A percentile compares a stretch with the other conserved stretches of the same genome.
Conservation (phyloP, 1,139 yeast species). For the Blastobotrys apis region DNA sequence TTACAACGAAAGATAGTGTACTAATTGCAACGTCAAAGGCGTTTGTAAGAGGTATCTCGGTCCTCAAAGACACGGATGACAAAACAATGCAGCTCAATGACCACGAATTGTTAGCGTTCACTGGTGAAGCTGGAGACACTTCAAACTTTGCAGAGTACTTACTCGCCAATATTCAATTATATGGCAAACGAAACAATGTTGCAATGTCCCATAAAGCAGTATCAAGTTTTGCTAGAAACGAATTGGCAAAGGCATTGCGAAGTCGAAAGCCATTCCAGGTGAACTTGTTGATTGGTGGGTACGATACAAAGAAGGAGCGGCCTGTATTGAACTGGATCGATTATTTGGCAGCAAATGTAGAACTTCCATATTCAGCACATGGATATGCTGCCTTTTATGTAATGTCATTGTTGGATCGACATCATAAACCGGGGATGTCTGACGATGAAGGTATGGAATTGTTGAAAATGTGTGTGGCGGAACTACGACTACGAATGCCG, state of each 20-base stretch:
- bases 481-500: slow-evolving; percentile 85
- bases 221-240: slow-evolving; percentile 83
- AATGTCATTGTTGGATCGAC: slow-evolving; percentile 84
- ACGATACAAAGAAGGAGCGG: slow-evolving; percentile 54
- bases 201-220: slow-evolving; percentile 70
- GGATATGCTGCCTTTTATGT: slow-evolving; percentile 97
- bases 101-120: slow-evolving; percentile 78
- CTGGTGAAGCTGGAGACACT: slow-evolving; percentile 97
- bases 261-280: slow-evolving; percentile 94
- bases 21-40: slow-evolving; percentile 91
- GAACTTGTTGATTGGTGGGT: slow-evolving; percentile 83
- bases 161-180: slow-evolving; percentile 87
- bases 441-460: slow-evolving; percentile 76
- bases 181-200: slow-evolving; percentile 77
- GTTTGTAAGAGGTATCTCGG: slow-evolving; percentile 88
- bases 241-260: slow-evolving; percentile 82
- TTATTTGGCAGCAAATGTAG: slow-evolving; percentile 87
- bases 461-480: slow-evolving; percentile 68
- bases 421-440: slow-evolving; percentile 74
- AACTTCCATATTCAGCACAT: slow-evolving; percentile 92
- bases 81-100: slow-evolving; percentile 76
- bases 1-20: slow-evolving; percentile 75
- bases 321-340: slow-evolving; percentile 88
- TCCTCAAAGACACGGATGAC: slow-evolving; percentile 80
- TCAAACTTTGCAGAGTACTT: slow-evolving; percentile 92